Percentiles rank a stretch among this genome's conserved stretches.
These are phyloP conservation scores for Zelopaecilomyces penicillatus DNA, from an alignment of 2,329 filamentous ascomycete species.

Conservation along the genomic window DNA sequence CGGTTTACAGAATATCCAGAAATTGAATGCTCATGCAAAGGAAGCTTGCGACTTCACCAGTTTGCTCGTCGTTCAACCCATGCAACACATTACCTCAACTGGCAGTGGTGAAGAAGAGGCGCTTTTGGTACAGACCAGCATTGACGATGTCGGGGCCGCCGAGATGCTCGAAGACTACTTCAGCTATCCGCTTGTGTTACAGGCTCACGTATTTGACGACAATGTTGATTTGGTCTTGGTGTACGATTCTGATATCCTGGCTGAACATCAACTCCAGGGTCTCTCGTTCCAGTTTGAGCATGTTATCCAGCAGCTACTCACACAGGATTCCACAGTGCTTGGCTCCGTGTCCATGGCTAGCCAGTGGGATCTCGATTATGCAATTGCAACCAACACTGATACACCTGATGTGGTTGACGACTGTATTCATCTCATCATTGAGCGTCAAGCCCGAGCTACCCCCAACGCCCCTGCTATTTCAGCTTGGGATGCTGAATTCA, in stretches of 20 bases:
- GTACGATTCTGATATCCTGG: slow-evolving; percentile 2
- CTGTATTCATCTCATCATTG: slow-evolving; percentile 2
- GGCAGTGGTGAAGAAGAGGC: slow-evolving; percentile 1
- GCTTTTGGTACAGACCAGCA: not conserved
- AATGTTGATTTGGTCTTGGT: not conserved
- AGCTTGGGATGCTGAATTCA: slow-evolving; percentile 5
- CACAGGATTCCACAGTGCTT: not conserved
- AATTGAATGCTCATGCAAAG: slow-evolving; percentile 7
- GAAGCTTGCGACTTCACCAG: slow-evolving; percentile 13
- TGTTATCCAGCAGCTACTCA: slow-evolving; percentile 1
- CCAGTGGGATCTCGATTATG: slow-evolving; percentile 3
- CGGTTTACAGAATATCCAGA: slow-evolving; percentile 15
- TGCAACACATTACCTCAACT: slow-evolving; percentile 1
- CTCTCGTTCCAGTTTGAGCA: slow-evolving; percentile 1
- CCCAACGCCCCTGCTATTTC: slow-evolving; percentile 4
- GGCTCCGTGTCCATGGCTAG: slow-evolving; percentile 5
- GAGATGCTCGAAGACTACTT: slow-evolving; percentile 5
- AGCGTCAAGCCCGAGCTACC: not conserved
- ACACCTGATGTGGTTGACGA: not conserved
- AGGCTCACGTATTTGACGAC: not conserved
- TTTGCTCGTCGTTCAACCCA: slow-evolving; percentile 12
- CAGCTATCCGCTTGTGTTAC: slow-evolving; percentile 3
- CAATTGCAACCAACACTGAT: not conserved
- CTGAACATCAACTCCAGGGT: slow-evolving; percentile 1
- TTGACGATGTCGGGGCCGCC: not conserved